Conservation (phyloP, 306 rosid genomes). For the Cucumis sativus region Cucumber_9930_V3 NC_026655.2:23663001-23663500, state of each 20-base stretch:
- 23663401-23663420: background rate
- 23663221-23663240: background rate
- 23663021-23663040: background rate
- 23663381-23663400: background rate
- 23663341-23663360: background rate
- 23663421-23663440: background rate
- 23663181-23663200: background rate
- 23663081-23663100: background rate
- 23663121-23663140: background rate
- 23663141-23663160: background rate
- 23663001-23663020: background rate
- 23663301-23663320: too few species aligned
- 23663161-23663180: background rate
- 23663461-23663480: background rate
- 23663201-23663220: background rate
- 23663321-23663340: too few species aligned
- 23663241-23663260: background rate
- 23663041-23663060: conserved; percentile 9
- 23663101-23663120: background rate
- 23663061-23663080: conserved; percentile 10
- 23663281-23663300: too few species aligned
- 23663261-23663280: too few species aligned
- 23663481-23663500: background rate
- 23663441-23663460: background rate
- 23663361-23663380: background rate